phyloP scores from a whole-genome alignment of 192 early-diverging fungal genomes.

The Coemansia sp. region DNA sequence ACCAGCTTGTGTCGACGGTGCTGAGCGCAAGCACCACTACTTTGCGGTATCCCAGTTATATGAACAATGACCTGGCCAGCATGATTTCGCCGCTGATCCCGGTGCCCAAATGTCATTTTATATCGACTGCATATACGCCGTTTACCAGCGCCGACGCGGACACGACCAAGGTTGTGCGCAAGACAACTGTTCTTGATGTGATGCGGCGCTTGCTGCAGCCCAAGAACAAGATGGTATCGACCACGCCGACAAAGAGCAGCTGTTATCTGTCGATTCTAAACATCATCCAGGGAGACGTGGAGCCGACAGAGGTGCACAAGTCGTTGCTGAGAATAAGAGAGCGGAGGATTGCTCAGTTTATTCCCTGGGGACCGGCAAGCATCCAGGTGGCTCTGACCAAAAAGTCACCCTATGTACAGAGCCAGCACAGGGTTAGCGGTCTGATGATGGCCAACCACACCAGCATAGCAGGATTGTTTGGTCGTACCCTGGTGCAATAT shows the following conservation, averaged over 20 bases:
- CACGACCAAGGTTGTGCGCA: constrained; percentile 87
- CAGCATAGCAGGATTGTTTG: constrained; percentile 89
- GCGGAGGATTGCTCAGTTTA: constrained; percentile 90
- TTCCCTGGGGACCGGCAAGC: constrained; percentile 98
- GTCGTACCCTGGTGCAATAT: constrained; percentile 88
- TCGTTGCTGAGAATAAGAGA: constrained; percentile 93
- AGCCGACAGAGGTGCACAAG: constrained; percentile 99
- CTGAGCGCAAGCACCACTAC: constrained; percentile 97
- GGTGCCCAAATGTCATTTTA: constrained; percentile 95
- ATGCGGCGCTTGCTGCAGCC: constrained; percentile 95
- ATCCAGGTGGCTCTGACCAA: constrained; percentile 96
- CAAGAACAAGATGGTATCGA: constrained; percentile 98
- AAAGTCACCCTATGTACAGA: constrained; percentile 90
- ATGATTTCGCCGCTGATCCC: constrained; percentile 95
- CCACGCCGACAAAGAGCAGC: constrained; percentile 81
- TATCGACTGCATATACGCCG: constrained; percentile 94
- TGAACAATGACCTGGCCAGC: constrained; percentile 98
- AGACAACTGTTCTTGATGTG: constrained; percentile 97
- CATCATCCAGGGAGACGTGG: constrained; percentile 98
- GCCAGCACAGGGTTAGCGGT: constrained; percentile 91
- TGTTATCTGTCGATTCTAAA: constrained; percentile 98
- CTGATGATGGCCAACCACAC: constrained; percentile 99
- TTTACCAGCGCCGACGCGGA: constrained; percentile 93
- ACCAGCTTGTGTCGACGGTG: constrained; percentile 98
- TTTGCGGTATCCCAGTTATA: constrained; percentile 97